Evolutionary conservation across 805 yeast species (phyloP).

Genomic region (Phaffomyces thermotolerans): DNA sequence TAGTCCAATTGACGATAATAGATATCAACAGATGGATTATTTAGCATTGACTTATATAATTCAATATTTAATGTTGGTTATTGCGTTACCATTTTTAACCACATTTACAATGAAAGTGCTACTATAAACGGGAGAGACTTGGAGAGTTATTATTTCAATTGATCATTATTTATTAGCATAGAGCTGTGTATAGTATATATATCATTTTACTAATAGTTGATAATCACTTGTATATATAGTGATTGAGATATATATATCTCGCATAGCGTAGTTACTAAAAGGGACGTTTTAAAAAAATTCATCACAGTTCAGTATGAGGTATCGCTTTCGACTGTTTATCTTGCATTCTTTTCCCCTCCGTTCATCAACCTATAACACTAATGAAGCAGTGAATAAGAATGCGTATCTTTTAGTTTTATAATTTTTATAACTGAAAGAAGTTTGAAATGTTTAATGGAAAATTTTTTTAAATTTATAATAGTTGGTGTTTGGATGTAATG

Average conservation of each 20-base stretch:
- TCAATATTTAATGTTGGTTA: conserved; percentile 18
- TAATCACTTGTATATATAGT: no score
- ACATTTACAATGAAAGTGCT: conserved; percentile 12
- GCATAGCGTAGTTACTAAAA: conserved; percentile 34
- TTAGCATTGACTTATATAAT: conserved; percentile 20
- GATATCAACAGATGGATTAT: conserved; percentile 18
- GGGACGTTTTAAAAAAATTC: conserved; percentile 13
- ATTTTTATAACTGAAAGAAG: background rate
- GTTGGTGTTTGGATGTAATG: background rate
- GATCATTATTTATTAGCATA: no score
- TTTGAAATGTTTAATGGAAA: background rate
- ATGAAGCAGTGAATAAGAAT: conserved; percentile 39
- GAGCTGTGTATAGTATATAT: no score
- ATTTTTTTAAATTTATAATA: background rate
- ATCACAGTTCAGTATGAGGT: conserved; percentile 30
- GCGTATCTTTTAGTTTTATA: conserved; percentile 14
- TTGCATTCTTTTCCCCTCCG: conserved; percentile 41
- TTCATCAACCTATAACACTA: conserved; percentile 26
- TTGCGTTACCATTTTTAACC: conserved; percentile 21
- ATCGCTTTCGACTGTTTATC: conserved; percentile 28
- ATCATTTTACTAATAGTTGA: no score
- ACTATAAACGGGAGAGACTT: background rate
- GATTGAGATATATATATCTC: conserved; percentile 18
- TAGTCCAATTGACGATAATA: conserved; percentile 41
- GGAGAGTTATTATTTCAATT: background rate